Evolutionary conservation across 768 basidiomycete species (phyloP).

Genomic region (Mycena epipterygia): DNA sequence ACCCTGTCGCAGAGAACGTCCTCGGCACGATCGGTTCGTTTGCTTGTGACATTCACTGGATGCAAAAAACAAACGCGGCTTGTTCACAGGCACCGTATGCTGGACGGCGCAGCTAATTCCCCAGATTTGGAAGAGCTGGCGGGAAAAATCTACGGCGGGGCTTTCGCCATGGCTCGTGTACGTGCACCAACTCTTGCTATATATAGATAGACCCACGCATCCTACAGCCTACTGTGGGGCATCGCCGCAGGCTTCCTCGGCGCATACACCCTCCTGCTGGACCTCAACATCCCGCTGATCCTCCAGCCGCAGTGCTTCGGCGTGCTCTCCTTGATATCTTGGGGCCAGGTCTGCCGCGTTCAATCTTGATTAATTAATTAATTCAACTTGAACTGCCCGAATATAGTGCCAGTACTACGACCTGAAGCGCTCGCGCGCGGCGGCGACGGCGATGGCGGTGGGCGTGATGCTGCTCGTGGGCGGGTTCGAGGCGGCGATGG

Average conservation of each 20-base stretch:
- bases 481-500: constrained; percentile 70
- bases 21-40: constrained; percentile 75
- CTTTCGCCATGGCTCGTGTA: constrained; percentile 79
- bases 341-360: constrained; percentile 67
- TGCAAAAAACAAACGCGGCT: neutral
- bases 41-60: neutral
- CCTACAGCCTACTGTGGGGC: constrained; percentile 75
- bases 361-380: neutral
- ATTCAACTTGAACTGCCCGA: constrained; percentile 23
- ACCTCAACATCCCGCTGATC: constrained; percentile 80
- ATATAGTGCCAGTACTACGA: constrained; percentile 85
- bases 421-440: constrained; percentile 51
- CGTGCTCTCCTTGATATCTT: constrained; percentile 69
- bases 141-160: constrained; percentile 75
- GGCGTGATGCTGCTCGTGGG: constrained; percentile 61
- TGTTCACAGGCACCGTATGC: constrained; percentile 67
- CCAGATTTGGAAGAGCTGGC: constrained; percentile 81
- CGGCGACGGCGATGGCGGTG: constrained; percentile 53
- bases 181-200: constrained; percentile 33
- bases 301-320: constrained; percentile 77
- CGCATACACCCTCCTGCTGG: constrained; percentile 74
- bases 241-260: constrained; percentile 72
- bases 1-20: constrained; percentile 72
- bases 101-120: constrained; percentile 80
- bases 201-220: neutral